Conservation (phyloP, 2,329 filamentous ascomycete genomes). For the Arthrobotrys conoides region DNA sequence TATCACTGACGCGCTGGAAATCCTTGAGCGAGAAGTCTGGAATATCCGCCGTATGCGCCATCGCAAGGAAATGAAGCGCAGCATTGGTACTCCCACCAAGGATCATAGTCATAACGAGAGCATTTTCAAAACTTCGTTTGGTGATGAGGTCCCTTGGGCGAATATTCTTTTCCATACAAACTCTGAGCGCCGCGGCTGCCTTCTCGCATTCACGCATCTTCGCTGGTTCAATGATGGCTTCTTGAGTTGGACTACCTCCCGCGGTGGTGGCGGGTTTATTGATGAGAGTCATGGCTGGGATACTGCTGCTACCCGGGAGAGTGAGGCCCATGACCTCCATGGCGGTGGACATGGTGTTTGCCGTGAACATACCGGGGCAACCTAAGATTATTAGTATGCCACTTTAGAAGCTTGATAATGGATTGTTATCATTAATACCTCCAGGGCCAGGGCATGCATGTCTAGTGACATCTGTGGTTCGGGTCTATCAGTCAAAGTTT, state of each 20-base stretch:
- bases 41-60: constrained; percentile 87
- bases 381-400: constrained; percentile 68
- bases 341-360: constrained; percentile 92
- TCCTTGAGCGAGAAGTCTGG: constrained; percentile 82
- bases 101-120: constrained; percentile 89
- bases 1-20: constrained; percentile 83
- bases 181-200: constrained; percentile 81
- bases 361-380: constrained; percentile 94
- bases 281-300: constrained; percentile 76
- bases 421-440: constrained; percentile 3
- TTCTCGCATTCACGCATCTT: constrained; percentile 90
- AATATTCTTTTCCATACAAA: constrained; percentile 86
- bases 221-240: constrained; percentile 70
- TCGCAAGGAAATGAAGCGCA: constrained; percentile 88
- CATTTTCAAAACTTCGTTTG: constrained; percentile 86
- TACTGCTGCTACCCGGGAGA: constrained; percentile 86
- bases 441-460: constrained; percentile 84
- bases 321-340: constrained; percentile 90
- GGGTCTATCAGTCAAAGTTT: constrained; percentile 72
- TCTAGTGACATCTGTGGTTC: constrained; percentile 76
- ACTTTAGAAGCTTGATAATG: neutral
- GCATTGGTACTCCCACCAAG: constrained; percentile 92
- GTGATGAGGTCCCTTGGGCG: constrained; percentile 84
- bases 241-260: constrained; percentile 23
- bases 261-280: constrained; percentile 25